Evolutionary conservation across 2,329 filamentous ascomycete species (phyloP).

Genomic region (Colletotrichum costaricense): DNA sequence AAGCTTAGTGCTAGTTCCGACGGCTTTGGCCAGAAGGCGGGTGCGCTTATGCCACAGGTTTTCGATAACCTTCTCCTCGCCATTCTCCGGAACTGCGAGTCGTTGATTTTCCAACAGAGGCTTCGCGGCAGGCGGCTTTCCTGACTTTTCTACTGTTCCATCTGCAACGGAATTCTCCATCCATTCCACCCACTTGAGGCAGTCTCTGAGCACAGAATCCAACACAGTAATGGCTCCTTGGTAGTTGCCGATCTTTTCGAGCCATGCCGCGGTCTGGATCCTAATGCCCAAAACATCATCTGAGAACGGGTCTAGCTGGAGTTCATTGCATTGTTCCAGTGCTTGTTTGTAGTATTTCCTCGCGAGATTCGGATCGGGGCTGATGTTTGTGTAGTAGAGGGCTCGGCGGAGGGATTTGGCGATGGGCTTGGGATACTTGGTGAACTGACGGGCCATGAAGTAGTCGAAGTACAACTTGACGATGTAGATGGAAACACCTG

Average conservation of each 20-base stretch:
- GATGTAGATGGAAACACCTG: constrained; percentile 50
- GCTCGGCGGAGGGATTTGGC: constrained; percentile 84
- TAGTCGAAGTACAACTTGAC: constrained; percentile 62
- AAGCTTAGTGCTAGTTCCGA: constrained; percentile 84
- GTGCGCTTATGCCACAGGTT: constrained; percentile 69
- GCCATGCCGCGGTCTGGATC: constrained; percentile 81
- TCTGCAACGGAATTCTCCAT: constrained; percentile 63
- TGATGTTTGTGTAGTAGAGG: constrained; percentile 85
- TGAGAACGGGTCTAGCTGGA: constrained; percentile 87
- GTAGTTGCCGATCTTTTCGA: constrained; percentile 81
- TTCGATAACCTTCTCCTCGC: constrained; percentile 51
- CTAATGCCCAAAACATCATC: constrained; percentile 93
- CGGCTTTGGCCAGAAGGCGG: constrained; percentile 77
- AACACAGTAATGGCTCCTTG: constrained; percentile 80
- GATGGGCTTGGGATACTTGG: constrained; percentile 74
- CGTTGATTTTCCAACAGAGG: constrained; percentile 15
- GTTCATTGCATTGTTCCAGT: constrained; percentile 76
- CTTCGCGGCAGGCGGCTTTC: constrained; percentile 42
- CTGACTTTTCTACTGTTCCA: constrained; percentile 56
- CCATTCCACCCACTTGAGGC: constrained; percentile 67
- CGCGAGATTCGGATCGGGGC: constrained; percentile 79
- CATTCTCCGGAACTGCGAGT: constrained; percentile 34
- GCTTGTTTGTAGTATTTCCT: constrained; percentile 87
- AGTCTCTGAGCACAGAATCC: constrained; percentile 80
- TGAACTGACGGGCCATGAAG: constrained; percentile 67